Evolutionary conservation across 1,139 yeast genomes (phyloP), one percentile per base, ranked within the genome.

Genomic region (Blastobotrys buckinghamii): DNA sequence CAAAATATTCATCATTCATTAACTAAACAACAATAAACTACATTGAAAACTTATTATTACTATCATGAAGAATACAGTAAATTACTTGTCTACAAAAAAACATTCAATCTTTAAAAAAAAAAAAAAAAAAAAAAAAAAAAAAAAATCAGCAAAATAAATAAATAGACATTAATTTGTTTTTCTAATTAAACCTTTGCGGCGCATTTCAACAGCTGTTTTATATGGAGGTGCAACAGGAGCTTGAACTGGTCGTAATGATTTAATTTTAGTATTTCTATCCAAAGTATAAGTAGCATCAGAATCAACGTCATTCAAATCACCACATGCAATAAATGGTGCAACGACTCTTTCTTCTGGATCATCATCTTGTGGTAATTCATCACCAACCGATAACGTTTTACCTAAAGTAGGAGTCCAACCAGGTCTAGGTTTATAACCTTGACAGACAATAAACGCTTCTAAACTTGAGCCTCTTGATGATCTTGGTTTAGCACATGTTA

Each of bases 161-260:
- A n/a, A n/a, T n/a, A n/a, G n/a, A n/a, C n/a, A n/a, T 22, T 22
- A 22, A 7, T 22, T 22, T 5, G 24, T 22, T 7, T 22, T 22
- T 22, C 24, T 22, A 51, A 79, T 61, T 45, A 78, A 77, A 17
- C 95, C 95, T 52, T 76, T 76, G 63, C 97, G 76, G 67, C 87
- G 90, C 77, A 85, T 74, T 63, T 89, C 96, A 50, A 92, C 69
- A 0, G 97, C 97, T 50, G 80, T 79, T 66, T 90, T 90, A 66
- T 92, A 92, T 1, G 97, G 97, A 1, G 98, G 97, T 27, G 96
- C 94, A 0, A 96, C 90, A 6, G 98, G 98, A 66, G 81, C 74
- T 62, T 92, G 97, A 13, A 92, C 95, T 0, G 97, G 97, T 54
- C 87, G 94, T 53, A 92, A 68, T 45, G 84, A 78, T 12, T 72